These are phyloP conservation scores for Diutina scorzettiae DNA, from an alignment of 1,139 yeast genomes.

Conservation along the genomic window DNA sequence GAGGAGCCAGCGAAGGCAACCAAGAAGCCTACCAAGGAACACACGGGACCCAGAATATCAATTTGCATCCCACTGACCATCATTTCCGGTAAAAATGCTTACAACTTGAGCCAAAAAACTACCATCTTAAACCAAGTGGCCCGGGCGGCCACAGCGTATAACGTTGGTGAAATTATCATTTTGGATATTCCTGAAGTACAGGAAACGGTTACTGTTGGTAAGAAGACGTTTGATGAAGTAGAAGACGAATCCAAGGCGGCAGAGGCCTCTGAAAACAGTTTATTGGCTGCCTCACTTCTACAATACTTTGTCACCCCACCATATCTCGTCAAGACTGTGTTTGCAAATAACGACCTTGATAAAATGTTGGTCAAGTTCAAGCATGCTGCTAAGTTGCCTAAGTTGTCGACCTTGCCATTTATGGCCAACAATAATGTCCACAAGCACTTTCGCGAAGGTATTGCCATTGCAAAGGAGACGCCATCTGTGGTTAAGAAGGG, in stretches of 20 bases:
- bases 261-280: conserved; percentile 13
- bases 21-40: conserved; percentile 21
- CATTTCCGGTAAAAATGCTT: conserved; percentile 40
- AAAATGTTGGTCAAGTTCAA: conserved; percentile 29
- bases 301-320: conserved; percentile 86
- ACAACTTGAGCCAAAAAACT: conserved; percentile 62
- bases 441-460: conserved; percentile 47
- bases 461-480: conserved; percentile 47
- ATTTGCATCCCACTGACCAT: conserved; percentile 58
- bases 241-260: conserved; percentile 12
- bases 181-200: conserved; percentile 24
- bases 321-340: conserved; percentile 50
- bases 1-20: conserved; percentile 14
- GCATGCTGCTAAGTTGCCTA: conserved; percentile 61
- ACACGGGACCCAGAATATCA: conserved; percentile 17
- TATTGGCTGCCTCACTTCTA: conserved; percentile 55
- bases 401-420: conserved; percentile 62
- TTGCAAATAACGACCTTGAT: conserved; percentile 24
- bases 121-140: conserved; percentile 69
- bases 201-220: not conserved
- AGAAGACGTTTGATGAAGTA: not conserved
- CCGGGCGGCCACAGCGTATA: conserved; percentile 54
- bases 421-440: conserved; percentile 38
- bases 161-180: conserved; percentile 62
- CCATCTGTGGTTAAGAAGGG: conserved; percentile 26